Evolutionary conservation across 225 moss, liverwort and hornwort species (phyloP), one percentile per base, ranked within the genome.

Genomic region (Asterella californica): DNA sequence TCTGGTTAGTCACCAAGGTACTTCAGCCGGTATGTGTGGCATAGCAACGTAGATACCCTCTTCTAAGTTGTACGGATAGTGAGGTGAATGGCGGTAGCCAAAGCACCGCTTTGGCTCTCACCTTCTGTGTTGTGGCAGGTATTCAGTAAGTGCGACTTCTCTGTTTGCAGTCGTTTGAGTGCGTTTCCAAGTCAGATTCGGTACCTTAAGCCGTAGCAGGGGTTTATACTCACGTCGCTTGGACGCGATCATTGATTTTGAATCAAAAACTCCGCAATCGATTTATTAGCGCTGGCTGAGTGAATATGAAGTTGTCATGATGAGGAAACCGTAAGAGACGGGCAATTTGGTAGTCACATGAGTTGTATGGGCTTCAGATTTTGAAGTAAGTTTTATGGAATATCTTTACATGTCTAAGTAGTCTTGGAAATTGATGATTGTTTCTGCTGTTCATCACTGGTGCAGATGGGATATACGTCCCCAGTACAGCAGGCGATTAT

Each of bases 401-500:
- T 67, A 15, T 2, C 22, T 18, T 61, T 61, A 6, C 19, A 27
- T 25, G 4, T 61, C 27, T n/a, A 1, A 25, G n/a, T 25, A 25
- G n/a, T 61, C 0, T 6, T 27, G n/a, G 61, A 27, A 57, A 61
- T 61, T 10, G 27, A 10, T 67, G 53, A 59, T 54, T 36, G 12
- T 42, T 69, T 7, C 64, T 65, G 10, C 42, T 4, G 22, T 57
- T 36, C 54, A 27, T 80, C 45, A 18, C 29, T 18, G 12, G 15
- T 61, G 55, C 89, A 95, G 95, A 77, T 95, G 47, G 95, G 95
- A 47, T 95, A 67, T 68, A 90, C 95, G 11, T 93, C 95, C 68
- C 95, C 95, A 57, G 87, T 85, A 50, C 88, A 95, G 82, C 84
- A 66, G 65, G 80, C 83, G 45, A 85, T 95, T n/a, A 76, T 82